These are phyloP conservation scores for Xylaria sp. DNA, from an alignment of 2,329 filamentous ascomycete species.

Conservation along the genomic window DNA sequence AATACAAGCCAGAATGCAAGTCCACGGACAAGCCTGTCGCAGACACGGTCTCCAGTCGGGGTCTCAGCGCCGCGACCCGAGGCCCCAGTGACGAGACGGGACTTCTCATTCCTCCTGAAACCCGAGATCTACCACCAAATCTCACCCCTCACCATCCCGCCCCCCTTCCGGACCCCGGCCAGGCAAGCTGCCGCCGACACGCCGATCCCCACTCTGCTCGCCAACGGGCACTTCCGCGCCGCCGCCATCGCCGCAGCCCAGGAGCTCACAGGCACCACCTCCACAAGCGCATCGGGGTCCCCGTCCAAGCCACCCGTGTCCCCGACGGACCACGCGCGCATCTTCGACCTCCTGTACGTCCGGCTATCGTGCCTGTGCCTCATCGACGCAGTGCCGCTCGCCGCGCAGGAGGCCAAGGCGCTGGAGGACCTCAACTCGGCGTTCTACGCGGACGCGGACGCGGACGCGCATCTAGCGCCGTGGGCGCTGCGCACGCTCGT, in stretches of 20 bases:
- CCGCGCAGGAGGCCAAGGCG: slow-evolving; percentile 69
- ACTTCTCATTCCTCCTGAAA: slow-evolving; percentile 80
- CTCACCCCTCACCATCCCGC: slow-evolving; percentile 63
- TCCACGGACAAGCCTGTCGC: slow-evolving; percentile 32
- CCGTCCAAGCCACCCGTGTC: slow-evolving; percentile 47
- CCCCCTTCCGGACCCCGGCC: slow-evolving; percentile 71
- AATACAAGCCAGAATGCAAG: slow-evolving; percentile 31
- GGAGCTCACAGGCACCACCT: slow-evolving; percentile 57
- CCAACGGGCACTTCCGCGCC: slow-evolving; percentile 77
- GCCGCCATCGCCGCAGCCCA: slow-evolving; percentile 73
- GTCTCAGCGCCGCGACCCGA: slow-evolving; percentile 20
- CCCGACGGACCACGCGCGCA: slow-evolving; percentile 64
- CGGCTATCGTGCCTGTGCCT: slow-evolving; percentile 83
- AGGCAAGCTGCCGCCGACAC: slow-evolving; percentile 68
- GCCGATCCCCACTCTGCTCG: slow-evolving; percentile 70
- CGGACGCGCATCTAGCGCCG: slow-evolving; percentile 71
- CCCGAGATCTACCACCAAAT: slow-evolving; percentile 85
- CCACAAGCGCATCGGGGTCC: slow-evolving; percentile 39
- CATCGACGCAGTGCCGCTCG: slow-evolving; percentile 72
- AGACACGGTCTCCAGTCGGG: slow-evolving; percentile 31
- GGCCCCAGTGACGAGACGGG: slow-evolving; percentile 56
- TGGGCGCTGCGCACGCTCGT: slow-evolving; percentile 86
- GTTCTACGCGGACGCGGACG: slow-evolving; percentile 60
- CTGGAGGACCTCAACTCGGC: slow-evolving; percentile 65
- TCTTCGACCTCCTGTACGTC: slow-evolving; percentile 80